Conservation (phyloP, 2,329 filamentous ascomycete genomes). For the Nakataea oryzae region DNA sequence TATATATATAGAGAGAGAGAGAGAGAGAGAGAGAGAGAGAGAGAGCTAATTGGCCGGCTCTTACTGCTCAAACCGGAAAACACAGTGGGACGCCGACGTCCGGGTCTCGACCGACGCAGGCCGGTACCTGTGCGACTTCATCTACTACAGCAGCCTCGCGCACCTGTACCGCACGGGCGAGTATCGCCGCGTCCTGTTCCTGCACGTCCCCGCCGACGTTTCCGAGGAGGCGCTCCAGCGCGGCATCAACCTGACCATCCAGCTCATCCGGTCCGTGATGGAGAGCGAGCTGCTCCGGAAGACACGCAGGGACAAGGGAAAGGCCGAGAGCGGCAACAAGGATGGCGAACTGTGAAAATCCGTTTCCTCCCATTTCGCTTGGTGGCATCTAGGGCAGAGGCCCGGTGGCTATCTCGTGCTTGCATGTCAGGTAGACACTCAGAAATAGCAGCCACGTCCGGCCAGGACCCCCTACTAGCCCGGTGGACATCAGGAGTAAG, state of each 20-base stretch:
- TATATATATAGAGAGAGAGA: too few species aligned
- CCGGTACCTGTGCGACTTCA: conserved; percentile 68
- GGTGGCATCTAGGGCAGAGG: too few species aligned
- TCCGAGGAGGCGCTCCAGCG: conserved; percentile 34
- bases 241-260: conserved; percentile 41
- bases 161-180: conserved; percentile 37
- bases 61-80: neutral
- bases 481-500: too few species aligned
- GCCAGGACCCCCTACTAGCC: too few species aligned
- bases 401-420: too few species aligned
- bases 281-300: conserved; percentile 31
- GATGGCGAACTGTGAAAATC: neutral
- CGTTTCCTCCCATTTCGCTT: too few species aligned
- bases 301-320: neutral
- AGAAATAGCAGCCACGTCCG: too few species aligned
- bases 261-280: conserved; percentile 45
- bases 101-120: conserved; percentile 61
- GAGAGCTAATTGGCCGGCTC: too few species aligned
- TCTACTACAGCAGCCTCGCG: conserved; percentile 60
- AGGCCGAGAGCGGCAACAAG: neutral
- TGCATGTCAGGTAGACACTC: too few species aligned
- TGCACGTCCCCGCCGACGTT: conserved; percentile 59
- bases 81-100: conserved; percentile 28
- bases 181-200: conserved; percentile 48
- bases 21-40: neutral